These are phyloP conservation scores for Xanthoceras sorbifolium DNA, from an alignment of 345 rosid genomes.

Conservation along the genomic window DNA sequence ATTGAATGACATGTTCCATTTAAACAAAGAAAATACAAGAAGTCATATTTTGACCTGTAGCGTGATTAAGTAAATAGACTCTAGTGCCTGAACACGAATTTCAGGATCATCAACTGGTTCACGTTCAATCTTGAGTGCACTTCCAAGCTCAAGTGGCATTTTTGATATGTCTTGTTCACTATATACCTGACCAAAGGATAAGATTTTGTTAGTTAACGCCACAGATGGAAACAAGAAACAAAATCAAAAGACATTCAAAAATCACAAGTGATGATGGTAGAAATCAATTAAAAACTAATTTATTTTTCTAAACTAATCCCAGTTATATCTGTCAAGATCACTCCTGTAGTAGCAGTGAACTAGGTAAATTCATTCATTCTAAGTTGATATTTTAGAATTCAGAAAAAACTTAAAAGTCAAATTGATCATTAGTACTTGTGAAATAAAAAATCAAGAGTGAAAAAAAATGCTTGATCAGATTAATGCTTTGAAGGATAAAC, in stretches of 20 bases:
- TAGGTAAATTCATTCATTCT: neutral
- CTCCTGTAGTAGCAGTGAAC: neutral
- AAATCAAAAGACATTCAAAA: neutral
- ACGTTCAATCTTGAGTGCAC: constrained; percentile 87
- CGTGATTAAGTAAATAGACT: constrained; percentile 80
- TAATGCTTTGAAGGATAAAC: constrained; percentile 2
- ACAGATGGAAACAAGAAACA: neutral
- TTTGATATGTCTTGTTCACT: constrained; percentile 62
- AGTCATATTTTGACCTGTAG: constrained; percentile 52
- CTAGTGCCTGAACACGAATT: constrained; percentile 76
- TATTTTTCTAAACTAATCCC: neutral
- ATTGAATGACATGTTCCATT: neutral
- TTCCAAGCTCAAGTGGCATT: constrained; percentile 89
- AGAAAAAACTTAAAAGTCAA: neutral
- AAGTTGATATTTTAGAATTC: neutral
- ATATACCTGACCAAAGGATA: constrained; percentile 48
- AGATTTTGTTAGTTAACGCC: neutral
- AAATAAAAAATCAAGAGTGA: neutral
- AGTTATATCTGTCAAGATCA: neutral
- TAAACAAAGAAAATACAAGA: neutral
- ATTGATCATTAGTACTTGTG: neutral
- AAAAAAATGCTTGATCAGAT: neutral
- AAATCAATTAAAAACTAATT: neutral
- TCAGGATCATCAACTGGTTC: constrained; percentile 81
- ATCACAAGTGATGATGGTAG: neutral